phyloP scores from a whole-genome alignment of 2,329 filamentous ascomycete species.

The Cryphonectria radicalis region DNA sequence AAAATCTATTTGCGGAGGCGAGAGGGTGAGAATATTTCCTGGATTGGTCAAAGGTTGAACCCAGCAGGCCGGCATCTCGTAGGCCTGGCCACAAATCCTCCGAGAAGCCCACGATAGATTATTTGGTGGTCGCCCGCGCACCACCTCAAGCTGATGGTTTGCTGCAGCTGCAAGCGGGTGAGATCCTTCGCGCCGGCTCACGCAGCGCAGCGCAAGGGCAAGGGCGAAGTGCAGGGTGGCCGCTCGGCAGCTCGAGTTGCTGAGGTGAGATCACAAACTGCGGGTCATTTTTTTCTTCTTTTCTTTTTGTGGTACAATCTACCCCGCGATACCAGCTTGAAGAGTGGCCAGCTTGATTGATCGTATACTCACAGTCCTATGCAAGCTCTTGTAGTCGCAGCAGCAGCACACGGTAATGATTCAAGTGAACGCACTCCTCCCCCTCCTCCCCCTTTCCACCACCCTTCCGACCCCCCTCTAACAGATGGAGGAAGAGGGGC shows the following conservation, averaged over 20 bases:
- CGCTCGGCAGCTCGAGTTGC: not conserved
- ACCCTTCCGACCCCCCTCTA: too few relatives aligned
- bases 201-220: not conserved
- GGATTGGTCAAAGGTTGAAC: not conserved
- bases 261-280: constrained; percentile 3
- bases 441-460: not conserved
- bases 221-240: not conserved
- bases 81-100: constrained; percentile 2
- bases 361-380: not conserved
- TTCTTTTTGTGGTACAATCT: not conserved
- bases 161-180: not conserved
- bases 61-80: not conserved
- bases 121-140: too few relatives aligned
- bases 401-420: not conserved
- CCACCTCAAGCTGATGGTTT: too few relatives aligned
- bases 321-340: constrained; percentile 1
- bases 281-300: not conserved
- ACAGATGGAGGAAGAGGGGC: not conserved
- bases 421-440: not conserved
- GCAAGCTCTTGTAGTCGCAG: not conserved
- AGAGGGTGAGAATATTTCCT: constrained; percentile 2
- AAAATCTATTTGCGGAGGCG: not conserved
- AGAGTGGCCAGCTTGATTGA: not conserved
- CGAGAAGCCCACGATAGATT: not conserved
- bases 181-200: constrained; percentile 5